phyloP scores from a whole-genome alignment of 2,329 filamentous ascomycete species.

The Pseudogymnoascus sp. region DNA sequence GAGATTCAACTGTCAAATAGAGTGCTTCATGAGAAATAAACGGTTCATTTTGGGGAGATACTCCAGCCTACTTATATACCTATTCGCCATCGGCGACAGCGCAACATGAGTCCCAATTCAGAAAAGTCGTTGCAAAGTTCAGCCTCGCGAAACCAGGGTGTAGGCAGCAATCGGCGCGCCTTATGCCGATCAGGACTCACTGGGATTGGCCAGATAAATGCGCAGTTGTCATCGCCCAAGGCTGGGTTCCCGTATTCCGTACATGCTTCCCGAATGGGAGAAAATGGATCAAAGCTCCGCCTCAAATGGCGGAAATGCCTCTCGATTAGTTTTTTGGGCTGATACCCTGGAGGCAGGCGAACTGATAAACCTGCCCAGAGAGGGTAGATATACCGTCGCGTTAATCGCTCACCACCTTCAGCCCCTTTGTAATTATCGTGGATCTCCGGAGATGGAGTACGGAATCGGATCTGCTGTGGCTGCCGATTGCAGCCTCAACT shows the following conservation, averaged over 20 bases:
- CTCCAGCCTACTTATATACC: constrained; percentile 1
- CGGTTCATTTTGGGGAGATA: neutral
- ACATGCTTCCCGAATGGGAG: neutral
- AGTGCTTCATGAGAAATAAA: neutral
- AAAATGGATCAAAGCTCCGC: neutral
- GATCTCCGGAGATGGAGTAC: neutral
- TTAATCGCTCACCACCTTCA: neutral
- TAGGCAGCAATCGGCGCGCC: neutral
- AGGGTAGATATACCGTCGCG: too few relatives aligned
- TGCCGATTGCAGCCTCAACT: neutral
- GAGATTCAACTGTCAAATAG: neutral
- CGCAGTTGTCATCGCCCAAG: neutral
- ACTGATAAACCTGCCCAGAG: too few relatives aligned
- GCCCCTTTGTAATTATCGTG: neutral
- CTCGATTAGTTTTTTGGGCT: neutral
- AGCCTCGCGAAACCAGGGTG: neutral
- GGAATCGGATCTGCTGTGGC: neutral
- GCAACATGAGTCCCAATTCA: neutral
- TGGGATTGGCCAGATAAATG: neutral
- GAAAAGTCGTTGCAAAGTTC: neutral
- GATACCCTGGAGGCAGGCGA: neutral
- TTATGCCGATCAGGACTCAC: neutral
- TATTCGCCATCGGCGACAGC: neutral
- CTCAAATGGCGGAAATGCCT: neutral
- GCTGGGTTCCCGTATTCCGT: neutral